Base-by-base conservation (phyloP, 2,329 filamentous ascomycete genomes). In the Decorospora gaudefroyi region DNA sequence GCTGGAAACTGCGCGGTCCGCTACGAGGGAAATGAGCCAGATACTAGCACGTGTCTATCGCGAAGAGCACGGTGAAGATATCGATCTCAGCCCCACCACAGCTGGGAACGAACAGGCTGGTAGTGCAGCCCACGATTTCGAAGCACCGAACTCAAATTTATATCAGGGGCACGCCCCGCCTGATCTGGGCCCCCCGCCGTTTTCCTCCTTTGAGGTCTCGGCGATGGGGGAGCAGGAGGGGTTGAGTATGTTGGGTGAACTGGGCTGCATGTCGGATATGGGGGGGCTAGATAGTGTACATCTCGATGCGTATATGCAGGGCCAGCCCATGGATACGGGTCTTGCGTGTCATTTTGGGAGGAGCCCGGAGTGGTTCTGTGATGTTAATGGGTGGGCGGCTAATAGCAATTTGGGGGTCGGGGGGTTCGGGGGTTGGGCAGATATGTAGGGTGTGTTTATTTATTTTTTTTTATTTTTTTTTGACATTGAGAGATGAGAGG, bases 401-500 rank as follows among this genome's bases (percentile, higher is more conserved):
- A 22, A 13, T 11, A 2, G 32, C 17, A 35, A 13, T 25, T 7
- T 9, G 12, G 15, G 30, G 25, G n/a, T n/a, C n/a, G n/a, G n/a
- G n/a, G n/a, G n/a, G n/a, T n/a, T n/a, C n/a, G n/a, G 34, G 34
- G 34, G 23, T 36, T 11, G 22, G 10, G 22, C 15, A 2, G 1
- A 16, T 30, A 6, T 10, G 22, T 36, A 18, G 16, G n/a, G n/a
- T 4, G 11, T 21, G 16, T 21, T 3, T 22, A 6, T 38, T 29
- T 26, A 29, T 29, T 15, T 21, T 30, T 4, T 16, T 13, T 25
- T 18, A 9, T 23, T 38, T 30, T 23, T 38, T 25, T 38, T 29
- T 13, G 30, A 38, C 17, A 22, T 55, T 6, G 63, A 69, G 21
- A 60, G 53, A 39, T 72, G 71, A 59, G 71, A 75, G 3, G 57